A percentile compares a stretch with the other conserved stretches of the same genome.
Evolutionary conservation across 2,329 filamentous ascomycete genomes (phyloP).

Genomic region (Acephala macrosclerotiorum): DNA sequence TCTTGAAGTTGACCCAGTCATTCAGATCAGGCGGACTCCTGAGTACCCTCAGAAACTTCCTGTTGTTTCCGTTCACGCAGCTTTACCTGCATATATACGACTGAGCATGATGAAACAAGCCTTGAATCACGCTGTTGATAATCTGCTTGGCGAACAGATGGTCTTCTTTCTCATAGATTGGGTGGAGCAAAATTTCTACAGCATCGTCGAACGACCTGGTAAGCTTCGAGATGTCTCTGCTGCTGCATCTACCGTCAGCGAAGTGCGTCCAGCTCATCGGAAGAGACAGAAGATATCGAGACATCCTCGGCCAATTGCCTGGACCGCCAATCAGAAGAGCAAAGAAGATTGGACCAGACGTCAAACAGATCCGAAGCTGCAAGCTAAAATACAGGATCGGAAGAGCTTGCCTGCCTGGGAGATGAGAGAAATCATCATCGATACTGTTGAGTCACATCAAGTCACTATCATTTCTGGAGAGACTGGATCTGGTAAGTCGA

Average conservation of each 20-base stretch:
- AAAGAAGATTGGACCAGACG: slow-evolving; percentile 73
- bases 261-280: slow-evolving; percentile 45
- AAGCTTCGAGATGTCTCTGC: slow-evolving; percentile 84
- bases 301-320: slow-evolving; percentile 67
- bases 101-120: slow-evolving; percentile 85
- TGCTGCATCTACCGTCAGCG: slow-evolving; percentile 72
- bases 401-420: slow-evolving; percentile 87
- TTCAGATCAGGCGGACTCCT: slow-evolving; percentile 75
- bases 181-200: slow-evolving; percentile 84
- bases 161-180: slow-evolving; percentile 91
- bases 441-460: slow-evolving; percentile 77
- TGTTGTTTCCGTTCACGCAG: slow-evolving; percentile 73
- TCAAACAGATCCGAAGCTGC: slow-evolving; percentile 69
- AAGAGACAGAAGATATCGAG: slow-evolving; percentile 47
- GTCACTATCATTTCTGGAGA: slow-evolving; percentile 98
- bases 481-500: slow-evolving; percentile 96
- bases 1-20: slow-evolving; percentile 58
- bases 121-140: slow-evolving; percentile 72
- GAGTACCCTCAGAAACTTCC: slow-evolving; percentile 75
- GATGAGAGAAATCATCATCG: slow-evolving; percentile 77
- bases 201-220: slow-evolving; percentile 85
- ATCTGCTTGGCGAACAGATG: slow-evolving; percentile 85
- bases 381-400: slow-evolving; percentile 77
- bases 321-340: slow-evolving; percentile 66
- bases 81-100: slow-evolving; percentile 90